Conservation (phyloP, 2,329 filamentous ascomycete genomes). For the Penicillium fuscoglaucum region DNA sequence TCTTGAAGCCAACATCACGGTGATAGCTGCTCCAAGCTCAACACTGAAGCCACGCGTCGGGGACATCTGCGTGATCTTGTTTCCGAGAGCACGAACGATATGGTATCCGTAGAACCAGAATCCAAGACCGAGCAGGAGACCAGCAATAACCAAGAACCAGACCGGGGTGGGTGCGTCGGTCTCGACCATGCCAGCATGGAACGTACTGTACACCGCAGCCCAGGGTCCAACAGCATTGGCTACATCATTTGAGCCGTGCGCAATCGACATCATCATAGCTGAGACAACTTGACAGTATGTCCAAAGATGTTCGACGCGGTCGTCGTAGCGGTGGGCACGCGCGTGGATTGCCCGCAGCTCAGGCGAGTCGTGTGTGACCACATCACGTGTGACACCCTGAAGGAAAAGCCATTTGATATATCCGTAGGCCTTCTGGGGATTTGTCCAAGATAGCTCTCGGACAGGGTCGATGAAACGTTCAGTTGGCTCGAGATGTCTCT, state of each 20-base stretch:
- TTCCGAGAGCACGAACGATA: conserved; percentile 44
- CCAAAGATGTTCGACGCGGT: conserved; percentile 50
- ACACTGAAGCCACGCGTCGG: conserved; percentile 34
- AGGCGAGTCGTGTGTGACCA: conserved; percentile 42
- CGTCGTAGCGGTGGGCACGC: conserved; percentile 48
- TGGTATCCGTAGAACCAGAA: conserved; percentile 47
- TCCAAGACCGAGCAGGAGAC: conserved; percentile 41
- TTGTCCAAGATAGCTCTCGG: conserved; percentile 10
- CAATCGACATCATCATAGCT: conserved; percentile 46
- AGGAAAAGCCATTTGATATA: conserved; percentile 48
- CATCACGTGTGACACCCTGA: conserved; percentile 46
- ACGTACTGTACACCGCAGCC: conserved; percentile 35
- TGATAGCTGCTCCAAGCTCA: conserved; percentile 46
- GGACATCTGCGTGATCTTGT: conserved; percentile 44
- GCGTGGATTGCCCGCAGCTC: conserved; percentile 41
- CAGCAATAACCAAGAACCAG: conserved; percentile 42
- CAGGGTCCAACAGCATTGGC: conserved; percentile 47
- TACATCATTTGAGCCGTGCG: conserved; percentile 49
- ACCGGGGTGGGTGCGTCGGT: conserved; percentile 37
- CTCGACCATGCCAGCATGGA: conserved; percentile 31
- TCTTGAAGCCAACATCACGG: conserved; percentile 37
- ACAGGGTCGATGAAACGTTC: conserved; percentile 30
- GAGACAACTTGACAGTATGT: conserved; percentile 46
- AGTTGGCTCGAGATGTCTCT: conserved; percentile 21
- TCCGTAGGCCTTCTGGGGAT: conserved; percentile 33